phyloP scores from a whole-genome alignment of 805 yeast genomes.

The Cyberlindnera bimundalis region DNA sequence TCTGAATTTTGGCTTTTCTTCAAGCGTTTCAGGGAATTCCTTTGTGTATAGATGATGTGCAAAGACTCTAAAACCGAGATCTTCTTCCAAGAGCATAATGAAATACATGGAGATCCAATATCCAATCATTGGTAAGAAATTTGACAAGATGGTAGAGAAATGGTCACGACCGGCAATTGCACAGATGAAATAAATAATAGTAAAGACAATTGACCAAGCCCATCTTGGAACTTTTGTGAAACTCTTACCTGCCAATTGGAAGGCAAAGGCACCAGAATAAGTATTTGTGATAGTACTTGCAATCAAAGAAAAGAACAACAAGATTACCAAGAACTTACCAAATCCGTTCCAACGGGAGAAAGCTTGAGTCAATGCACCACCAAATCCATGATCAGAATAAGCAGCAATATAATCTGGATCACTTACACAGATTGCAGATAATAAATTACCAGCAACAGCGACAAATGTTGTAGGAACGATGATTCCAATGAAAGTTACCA shows the following conservation, averaged over 20 bases:
- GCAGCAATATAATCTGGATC: constrained; percentile 55
- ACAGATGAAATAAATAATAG: constrained; percentile 61
- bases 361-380: constrained; percentile 66
- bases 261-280: constrained; percentile 74
- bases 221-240: constrained; percentile 71
- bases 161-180: constrained; percentile 77
- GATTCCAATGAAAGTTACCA: constrained; percentile 63
- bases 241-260: constrained; percentile 56
- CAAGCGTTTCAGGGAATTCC: constrained; percentile 35
- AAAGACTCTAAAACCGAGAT: constrained; percentile 58
- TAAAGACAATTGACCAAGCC: constrained; percentile 63
- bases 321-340: constrained; percentile 70
- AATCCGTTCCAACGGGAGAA: constrained; percentile 69
- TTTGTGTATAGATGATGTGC: constrained; percentile 39
- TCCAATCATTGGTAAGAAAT: constrained; percentile 87
- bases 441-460: constrained; percentile 61
- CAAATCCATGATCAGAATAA: constrained; percentile 61
- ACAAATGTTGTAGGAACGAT: constrained; percentile 72
- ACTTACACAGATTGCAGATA: constrained; percentile 61
- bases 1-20: constrained; percentile 31
- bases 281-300: constrained; percentile 79
- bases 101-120: constrained; percentile 87
- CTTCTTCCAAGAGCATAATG: constrained; percentile 66
- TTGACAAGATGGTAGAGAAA: constrained; percentile 68
- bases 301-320: constrained; percentile 71